Base-by-base conservation (phyloP, 129 eudicot species). In the Saposhnikovia divaricata region DNA sequence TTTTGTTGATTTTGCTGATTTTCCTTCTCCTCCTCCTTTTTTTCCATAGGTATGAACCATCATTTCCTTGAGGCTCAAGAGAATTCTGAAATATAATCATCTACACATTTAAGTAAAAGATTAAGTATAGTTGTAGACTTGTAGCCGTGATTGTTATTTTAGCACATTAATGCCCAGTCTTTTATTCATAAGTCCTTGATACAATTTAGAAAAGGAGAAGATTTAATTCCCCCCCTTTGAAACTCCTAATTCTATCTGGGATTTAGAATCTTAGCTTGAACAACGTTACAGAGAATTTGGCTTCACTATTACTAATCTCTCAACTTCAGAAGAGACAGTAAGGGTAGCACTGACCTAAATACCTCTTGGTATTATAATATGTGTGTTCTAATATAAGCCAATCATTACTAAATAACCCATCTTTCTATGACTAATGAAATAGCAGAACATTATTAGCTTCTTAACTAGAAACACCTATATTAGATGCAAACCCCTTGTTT, bases 21-120 rank as follows among this genome's bases (percentile, higher is more conserved):
- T 95, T 95, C 75, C 94, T 95, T 78, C 87, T 90, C 34, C 91
- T 95, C 10, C 96, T 95, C n/a, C 94, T 95, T 57, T 81, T 95
- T 40, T 92, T 95, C 69, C 98, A 95, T 84, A 90, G 93, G 98
- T 89, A 75, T 81, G 88, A 83, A 53, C 66, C 71, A 38, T 16
- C 78, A 48, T 46, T 80, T 48, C 74, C 74, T 46, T 19, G 12
- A 51, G 69, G 34, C 1, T 25, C 10, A 9, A 9, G 15, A 9
- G 34, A 61, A 59, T 59, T 27, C 6, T 61, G 34, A 40, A 75
- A 46, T 46, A 15, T 46, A 6, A 3, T 73, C n/a, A n/a, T 42
- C 74, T 40, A 43, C 48, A 47, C 34, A 42, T 45, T 45, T 75
- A 25, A 46, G 61, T 46, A 38, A 28, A 74, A 74, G 59, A 45